phyloP scores from a whole-genome alignment of 495 filamentous ascomycete species.

The Chaetomidium leptoderma region DNA sequence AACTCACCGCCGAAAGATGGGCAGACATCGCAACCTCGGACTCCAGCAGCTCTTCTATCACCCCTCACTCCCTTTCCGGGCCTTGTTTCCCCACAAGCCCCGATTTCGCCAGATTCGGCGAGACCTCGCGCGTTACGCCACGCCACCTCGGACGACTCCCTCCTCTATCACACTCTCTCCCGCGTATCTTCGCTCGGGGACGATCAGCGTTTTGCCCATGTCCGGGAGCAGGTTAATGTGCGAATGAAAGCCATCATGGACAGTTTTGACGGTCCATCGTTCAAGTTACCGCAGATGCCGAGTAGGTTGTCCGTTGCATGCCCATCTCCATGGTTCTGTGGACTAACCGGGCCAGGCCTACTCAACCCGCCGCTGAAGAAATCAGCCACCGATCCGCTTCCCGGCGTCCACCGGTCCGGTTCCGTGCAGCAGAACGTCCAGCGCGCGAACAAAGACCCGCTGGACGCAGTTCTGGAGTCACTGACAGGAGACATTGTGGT shows the following conservation, averaged over 20 bases:
- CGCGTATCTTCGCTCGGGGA: constrained; percentile 79
- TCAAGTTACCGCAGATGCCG: constrained; percentile 62
- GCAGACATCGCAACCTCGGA: constrained; percentile 15
- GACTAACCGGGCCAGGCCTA: constrained; percentile 27
- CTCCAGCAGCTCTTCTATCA: constrained; percentile 6
- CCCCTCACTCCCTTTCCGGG: neutral
- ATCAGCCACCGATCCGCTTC: constrained; percentile 16
- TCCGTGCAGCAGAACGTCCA: constrained; percentile 13
- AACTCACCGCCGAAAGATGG: constrained; percentile 29
- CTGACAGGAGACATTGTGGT: constrained; percentile 83
- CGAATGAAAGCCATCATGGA: constrained; percentile 89
- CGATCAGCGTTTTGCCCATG: constrained; percentile 75
- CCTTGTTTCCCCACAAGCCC: constrained; percentile 25
- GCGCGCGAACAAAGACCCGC: constrained; percentile 31
- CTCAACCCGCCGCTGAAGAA: constrained; percentile 41
- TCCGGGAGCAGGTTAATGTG: constrained; percentile 76
- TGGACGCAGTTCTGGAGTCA: constrained; percentile 63
- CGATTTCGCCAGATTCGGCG: constrained; percentile 20
- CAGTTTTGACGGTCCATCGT: constrained; percentile 69
- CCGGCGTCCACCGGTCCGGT: constrained; percentile 11
- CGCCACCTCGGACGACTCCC: constrained; percentile 70
- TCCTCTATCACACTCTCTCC: constrained; percentile 65
- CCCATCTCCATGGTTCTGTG: constrained; percentile 15
- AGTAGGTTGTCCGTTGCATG: constrained; percentile 43
- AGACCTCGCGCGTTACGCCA: constrained; percentile 47